Evolutionary conservation across 352 stramenopile genomes (phyloP).

Genomic region (Salisapilia sapeloensis): DNA sequence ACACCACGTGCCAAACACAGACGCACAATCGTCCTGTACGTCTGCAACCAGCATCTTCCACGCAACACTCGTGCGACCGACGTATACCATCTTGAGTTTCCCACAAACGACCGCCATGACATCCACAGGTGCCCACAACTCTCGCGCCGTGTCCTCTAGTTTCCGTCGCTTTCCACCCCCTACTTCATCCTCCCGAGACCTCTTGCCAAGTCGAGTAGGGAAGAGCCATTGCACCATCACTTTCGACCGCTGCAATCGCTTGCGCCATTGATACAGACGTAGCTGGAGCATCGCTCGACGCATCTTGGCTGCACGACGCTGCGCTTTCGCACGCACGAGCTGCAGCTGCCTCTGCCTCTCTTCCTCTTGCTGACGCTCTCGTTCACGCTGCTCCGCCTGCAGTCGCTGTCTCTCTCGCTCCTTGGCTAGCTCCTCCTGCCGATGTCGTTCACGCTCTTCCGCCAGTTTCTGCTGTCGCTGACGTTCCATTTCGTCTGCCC

Average conservation of each 20-base stretch:
- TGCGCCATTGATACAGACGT: constrained; percentile 40
- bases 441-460: constrained; percentile 16
- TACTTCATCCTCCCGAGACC: neutral
- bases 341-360: constrained; percentile 30
- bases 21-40: constrained; percentile 24
- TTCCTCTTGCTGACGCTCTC: constrained; percentile 10
- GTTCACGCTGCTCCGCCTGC: constrained; percentile 22
- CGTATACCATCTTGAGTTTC: constrained; percentile 5
- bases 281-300: constrained; percentile 26
- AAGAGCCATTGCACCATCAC: no score
- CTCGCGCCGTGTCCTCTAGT: neutral
- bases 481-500: constrained; percentile 22
- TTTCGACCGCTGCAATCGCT: no score
- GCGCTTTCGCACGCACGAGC: no score
- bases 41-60: constrained; percentile 73
- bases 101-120: constrained; percentile 11
- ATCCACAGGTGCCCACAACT: constrained; percentile 14
- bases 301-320: neutral
- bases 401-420: constrained; percentile 24
- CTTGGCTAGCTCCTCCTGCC: constrained; percentile 23
- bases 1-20: constrained; percentile 60
- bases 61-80: constrained; percentile 3
- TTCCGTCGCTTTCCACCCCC: neutral
- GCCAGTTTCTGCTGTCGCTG: constrained; percentile 20
- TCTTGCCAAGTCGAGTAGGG: neutral